Evolutionary conservation across 495 filamentous ascomycete species (phyloP), one percentile per base, ranked within the genome.

Genomic region (Aspergillus sparsus): DNA sequence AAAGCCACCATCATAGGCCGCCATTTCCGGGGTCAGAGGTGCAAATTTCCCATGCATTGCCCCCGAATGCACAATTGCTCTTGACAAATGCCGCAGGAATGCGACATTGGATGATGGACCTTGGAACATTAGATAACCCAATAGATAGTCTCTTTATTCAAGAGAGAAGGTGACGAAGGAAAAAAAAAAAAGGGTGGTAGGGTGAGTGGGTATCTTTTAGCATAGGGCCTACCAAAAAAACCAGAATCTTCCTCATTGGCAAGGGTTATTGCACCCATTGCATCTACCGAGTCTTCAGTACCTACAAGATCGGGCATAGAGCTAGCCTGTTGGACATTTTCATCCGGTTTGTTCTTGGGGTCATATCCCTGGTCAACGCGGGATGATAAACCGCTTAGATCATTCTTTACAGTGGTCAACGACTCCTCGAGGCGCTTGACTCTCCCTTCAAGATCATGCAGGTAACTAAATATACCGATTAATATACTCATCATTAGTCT

Each of bases 21-120:
- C 31, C 6, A 10, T 47, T 7, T 36, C 31, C 11, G 9, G 21
- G n/a, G 33, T 7, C 6, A 13, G n/a, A 15, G 13, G 9, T 37
- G 37, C 21, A 16, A 53, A 31, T 35, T 15, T 50, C 18, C 53
- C 35, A 1, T 41, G 18, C n/a, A 51, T 32, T 32, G 44, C 35
- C 35, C 35, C 47, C 1, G 47, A 46, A 46, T 63, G 60, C 10
- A 52, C 37, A 10, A 74, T 57, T 10, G 71, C 74, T 18, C 66
- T 47, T 3, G 68, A 71, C 6, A 77, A 49, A 58, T 74, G 72
- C 13, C 76, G 70, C 13, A 77, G 67, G 49, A 81, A 80, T 1
- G 78, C 77, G 42, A 80, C 76, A 62, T 81, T 80, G 1, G 79
- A 81, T 6, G 79, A 80, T 7, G 79, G 71, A 1, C 79, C 77